Evolutionary conservation across 148 eudicot species (phyloP), one percentile per base, ranked within the genome.

Genomic region (Heliamphora exappendiculata): DNA sequence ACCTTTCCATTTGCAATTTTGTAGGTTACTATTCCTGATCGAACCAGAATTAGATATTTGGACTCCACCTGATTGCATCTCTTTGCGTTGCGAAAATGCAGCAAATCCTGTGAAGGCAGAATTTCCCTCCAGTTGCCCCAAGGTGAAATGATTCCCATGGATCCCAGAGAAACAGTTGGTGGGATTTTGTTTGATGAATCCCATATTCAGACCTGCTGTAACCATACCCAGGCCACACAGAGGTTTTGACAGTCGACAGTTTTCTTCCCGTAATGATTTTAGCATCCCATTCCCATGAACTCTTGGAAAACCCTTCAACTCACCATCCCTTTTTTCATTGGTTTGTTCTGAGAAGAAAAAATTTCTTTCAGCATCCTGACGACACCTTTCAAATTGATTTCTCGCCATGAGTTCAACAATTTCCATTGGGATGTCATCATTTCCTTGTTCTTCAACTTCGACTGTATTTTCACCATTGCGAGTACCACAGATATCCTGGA

Each of bases 361-460:
- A 13, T 66, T 75, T 24, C 62, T 82, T 64, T 80, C 77, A 42
- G 79, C 74, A 22, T 81, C 85, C 1, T 78, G 55, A 24, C 80
- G 78, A 47, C 68, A 67, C 73, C 89, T 81, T 74, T 93, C 95
- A 16, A 80, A 87, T 68, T 89, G 93, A 54, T 89, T 85, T 70
- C 85, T 83, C n/a, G 93, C 95, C 87, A 89, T 45, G 8, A 87
- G 81, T 75, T 89, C 93, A 33, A 89, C 91, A 71, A 90, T 87
- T 19, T 90, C 97, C 91, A 86, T 90, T 5, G 93, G 93, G 37
- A 88, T 87, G 66, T 90, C 93, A 49, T 88, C 97, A 42, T 63
- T 76, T 71, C 78, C 62, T 42, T 75, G 81, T 58, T 85, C 82
- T 53, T 76, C 80, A 72, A 79, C 84, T 80, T 83, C 82, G 63